Conservation (phyloP, 352 stramenopile species). For the Pythium periplocum region DNA sequence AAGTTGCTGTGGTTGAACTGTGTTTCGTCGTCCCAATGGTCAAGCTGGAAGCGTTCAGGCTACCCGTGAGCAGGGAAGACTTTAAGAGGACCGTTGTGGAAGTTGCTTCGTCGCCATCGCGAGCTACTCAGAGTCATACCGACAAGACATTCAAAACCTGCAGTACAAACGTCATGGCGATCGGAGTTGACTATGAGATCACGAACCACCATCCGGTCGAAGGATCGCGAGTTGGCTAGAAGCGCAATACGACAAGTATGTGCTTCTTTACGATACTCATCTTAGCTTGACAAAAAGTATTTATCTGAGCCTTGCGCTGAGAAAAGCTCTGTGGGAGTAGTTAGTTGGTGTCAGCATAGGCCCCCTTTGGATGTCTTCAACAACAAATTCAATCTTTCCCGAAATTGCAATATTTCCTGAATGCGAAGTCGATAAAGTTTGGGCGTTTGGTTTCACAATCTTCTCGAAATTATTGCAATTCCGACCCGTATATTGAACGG, state of each 20-base stretch:
- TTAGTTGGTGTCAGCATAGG: too few species aligned
- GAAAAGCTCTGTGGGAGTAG: too few species aligned
- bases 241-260: neutral
- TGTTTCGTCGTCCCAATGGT: slow-evolving; percentile 14
- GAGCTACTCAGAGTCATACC: slow-evolving; percentile 3
- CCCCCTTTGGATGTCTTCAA: too few species aligned
- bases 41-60: slow-evolving; percentile 8
- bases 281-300: neutral
- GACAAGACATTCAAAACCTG: slow-evolving; percentile 10
- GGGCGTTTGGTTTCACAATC: too few species aligned
- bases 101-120: slow-evolving; percentile 3
- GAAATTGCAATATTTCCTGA: too few species aligned
- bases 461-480: too few species aligned
- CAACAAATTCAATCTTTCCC: too few species aligned
- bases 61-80: slow-evolving; percentile 6
- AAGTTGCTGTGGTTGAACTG: slow-evolving; percentile 16
- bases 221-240: slow-evolving; percentile 9
- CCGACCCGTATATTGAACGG: too few species aligned
- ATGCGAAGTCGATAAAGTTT: too few species aligned
- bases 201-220: slow-evolving; percentile 7
- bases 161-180: slow-evolving; percentile 11
- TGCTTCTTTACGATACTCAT: neutral
- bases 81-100: slow-evolving; percentile 7
- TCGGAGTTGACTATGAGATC: slow-evolving; percentile 14
- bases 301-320: too few species aligned